phyloP scores from a whole-genome alignment of 768 basidiomycete species.

The Hygrophorus russula region DNA sequence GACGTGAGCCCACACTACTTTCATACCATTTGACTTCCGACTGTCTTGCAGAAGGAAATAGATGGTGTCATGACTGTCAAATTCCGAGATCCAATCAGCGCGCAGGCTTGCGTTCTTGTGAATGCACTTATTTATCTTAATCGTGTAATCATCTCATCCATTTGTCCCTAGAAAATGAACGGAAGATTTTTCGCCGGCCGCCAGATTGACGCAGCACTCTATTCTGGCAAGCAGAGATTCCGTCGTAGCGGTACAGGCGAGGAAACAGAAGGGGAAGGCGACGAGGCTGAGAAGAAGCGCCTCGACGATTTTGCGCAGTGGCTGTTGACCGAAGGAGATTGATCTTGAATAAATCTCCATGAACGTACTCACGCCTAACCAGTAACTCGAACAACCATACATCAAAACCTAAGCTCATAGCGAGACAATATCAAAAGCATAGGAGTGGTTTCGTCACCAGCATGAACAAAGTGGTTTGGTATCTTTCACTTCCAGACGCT shows the following conservation, averaged over 20 bases:
- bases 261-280: slow-evolving; percentile 51
- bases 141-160: not conserved
- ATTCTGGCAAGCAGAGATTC: slow-evolving; percentile 74
- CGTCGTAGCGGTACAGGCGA: slow-evolving; percentile 60
- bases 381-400: too few species aligned
- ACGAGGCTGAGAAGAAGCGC: slow-evolving; percentile 71
- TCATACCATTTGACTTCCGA: not conserved
- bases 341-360: not conserved
- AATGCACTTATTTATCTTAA: slow-evolving; percentile 17
- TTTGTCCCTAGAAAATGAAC: slow-evolving; percentile 71
- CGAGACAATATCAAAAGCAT: too few species aligned
- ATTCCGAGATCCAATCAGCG: slow-evolving; percentile 85
- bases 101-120: slow-evolving; percentile 85
- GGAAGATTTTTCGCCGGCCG: slow-evolving; percentile 85
- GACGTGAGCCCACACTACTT: slow-evolving; percentile 51
- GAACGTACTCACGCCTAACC: too few species aligned
- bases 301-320: slow-evolving; percentile 83
- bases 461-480: slow-evolving; percentile 4
- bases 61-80: slow-evolving; percentile 96
- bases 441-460: not conserved
- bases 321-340: slow-evolving; percentile 77
- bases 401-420: too few species aligned
- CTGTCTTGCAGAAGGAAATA: slow-evolving; percentile 58
- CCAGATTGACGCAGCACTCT: slow-evolving; percentile 71
- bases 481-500: slow-evolving; percentile 6